Base-by-base conservation (phyloP, 2,329 filamentous ascomycete genomes). In the Colletotrichum kahawae region DNA sequence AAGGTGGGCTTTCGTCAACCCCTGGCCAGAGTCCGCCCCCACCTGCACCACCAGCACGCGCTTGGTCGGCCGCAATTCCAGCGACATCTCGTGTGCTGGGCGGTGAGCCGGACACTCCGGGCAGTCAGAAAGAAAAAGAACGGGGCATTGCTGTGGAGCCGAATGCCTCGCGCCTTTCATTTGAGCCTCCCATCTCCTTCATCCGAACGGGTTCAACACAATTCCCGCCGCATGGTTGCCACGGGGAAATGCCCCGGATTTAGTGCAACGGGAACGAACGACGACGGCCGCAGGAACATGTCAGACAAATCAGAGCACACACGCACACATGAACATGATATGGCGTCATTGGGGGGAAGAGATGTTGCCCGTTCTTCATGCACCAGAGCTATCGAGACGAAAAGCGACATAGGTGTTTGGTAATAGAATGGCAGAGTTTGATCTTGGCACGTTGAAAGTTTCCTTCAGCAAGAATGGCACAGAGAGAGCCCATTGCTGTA, bases 391-490 rank as follows among this genome's bases (percentile, higher is more conserved):
- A 72, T 77, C 43, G 68, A 36, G 73, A 63, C 67, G 54, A 72
- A 67, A 72, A 76, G 75, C 73, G 79, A 81, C 85, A 82, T 81
- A 85, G 86, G 88, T 89, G 88, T 89, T 90, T 90, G 88, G 89
- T 90, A 90, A 90, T 90, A 86, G 84, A 85, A 84, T 84, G 87
- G 87, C 82, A 79, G 66, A 79, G 80, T 79, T 87, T 80, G 78
- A 83, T 90, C 85, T 90, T 86, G 89, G 89, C 89, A 90, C 88
- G 88, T 85, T 84, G 78, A 84, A 85, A 83, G 83, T 78, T 85
- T 90, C 88, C 89, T 90, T 90, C 88, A 90, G 86, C 88, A 88
- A 86, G 80, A 83, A 81, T 86, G 87, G 88, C 87, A 89, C 84
- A 80, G 82, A 82, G 79, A 82, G 79, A 84, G 87, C 87, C 86